Base-by-base conservation (phyloP, 2,329 filamentous ascomycete genomes). In the Aspergillus cejpii region DNA sequence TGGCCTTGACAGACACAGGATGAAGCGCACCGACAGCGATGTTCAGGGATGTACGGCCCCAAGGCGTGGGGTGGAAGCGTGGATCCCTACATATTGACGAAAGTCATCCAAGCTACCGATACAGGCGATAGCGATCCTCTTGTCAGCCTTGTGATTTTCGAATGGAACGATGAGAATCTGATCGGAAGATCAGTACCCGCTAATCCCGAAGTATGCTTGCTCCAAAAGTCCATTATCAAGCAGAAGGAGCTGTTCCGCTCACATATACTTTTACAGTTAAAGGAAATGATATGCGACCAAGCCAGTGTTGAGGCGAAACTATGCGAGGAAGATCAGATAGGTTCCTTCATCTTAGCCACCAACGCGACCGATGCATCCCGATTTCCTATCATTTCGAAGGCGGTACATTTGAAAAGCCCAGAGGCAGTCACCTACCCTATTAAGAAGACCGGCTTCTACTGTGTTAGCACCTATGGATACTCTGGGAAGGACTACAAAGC, bases 371-470 rank as follows among this genome's bases (percentile, higher is more conserved):
- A 84, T 26, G 71, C 77, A 38, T 86, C 88, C 21, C 78, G 77
- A 47, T 86, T 79, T 53, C 67, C 83, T 39, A 87, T 98, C 55
- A 73, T 86, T 53, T 91, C 88, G 49, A 75, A 85, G 65, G 87
- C 89, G 7, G 74, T 97, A 48, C 82, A 95, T 62, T 75, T 97
- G 41, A 91, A 88, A 53, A 74, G 86, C 44, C 77, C 87, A 1
- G 65, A 69, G 15, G 73, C 76, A 8, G 80, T 94, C 64, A 86
- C 88, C 51, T 98, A 97, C 64, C 75, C 80, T 5, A 83, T 96
- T 57, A 83, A 83, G 60, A 88, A 87, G 67, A 98, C 92, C 0
- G 92, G 92, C 21, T 98, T 96, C 69, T 98, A 95, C 68, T 98
- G 92, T 60, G 84, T 98, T 47, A 81, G 87, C 41, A 92, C 88